Evolutionary conservation across 2,329 filamentous ascomycete species (phyloP).

Genomic region (Xylariaceae sp.): DNA sequence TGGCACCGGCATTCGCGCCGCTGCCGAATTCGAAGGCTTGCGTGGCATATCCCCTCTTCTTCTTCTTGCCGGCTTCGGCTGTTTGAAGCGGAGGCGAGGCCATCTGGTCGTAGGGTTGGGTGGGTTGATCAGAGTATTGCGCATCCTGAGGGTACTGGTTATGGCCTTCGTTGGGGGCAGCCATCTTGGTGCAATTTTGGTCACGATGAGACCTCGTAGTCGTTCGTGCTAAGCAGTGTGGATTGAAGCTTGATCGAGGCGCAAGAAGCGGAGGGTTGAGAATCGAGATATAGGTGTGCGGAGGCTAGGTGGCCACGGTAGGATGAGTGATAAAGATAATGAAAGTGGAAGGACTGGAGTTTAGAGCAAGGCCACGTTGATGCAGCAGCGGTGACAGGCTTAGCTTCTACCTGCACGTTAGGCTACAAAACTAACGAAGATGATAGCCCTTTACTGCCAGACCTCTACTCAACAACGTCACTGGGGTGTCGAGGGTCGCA

Average conservation of each 20-base stretch:
- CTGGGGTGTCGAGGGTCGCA: too few species aligned
- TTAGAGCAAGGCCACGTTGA: constrained; percentile 16
- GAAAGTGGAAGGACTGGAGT: background rate
- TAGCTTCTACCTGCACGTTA: too few species aligned
- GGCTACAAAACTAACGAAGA: background rate
- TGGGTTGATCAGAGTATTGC: constrained; percentile 35
- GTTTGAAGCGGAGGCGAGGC: constrained; percentile 31
- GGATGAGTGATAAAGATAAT: background rate
- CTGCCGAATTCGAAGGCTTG: constrained; percentile 90
- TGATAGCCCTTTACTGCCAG: too few species aligned
- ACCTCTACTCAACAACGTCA: too few species aligned
- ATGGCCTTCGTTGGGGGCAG: constrained; percentile 52
- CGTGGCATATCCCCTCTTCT: constrained; percentile 92
- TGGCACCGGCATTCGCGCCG: constrained; percentile 71
- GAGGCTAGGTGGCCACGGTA: background rate
- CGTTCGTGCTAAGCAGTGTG: background rate
- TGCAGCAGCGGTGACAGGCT: constrained; percentile 12
- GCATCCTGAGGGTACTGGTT: constrained; percentile 44
- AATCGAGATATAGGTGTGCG: constrained; percentile 1
- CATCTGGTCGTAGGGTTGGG: constrained; percentile 34
- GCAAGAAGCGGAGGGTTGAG: constrained; percentile 1
- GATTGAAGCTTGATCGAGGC: constrained; percentile 1
- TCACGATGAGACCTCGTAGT: background rate
- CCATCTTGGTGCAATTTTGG: constrained; percentile 42
- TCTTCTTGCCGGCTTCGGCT: constrained; percentile 61